These are phyloP conservation scores for Rhodotorula sp. DNA, from an alignment of 1,284 basidiomycete genomes.

Conservation along the genomic window DNA sequence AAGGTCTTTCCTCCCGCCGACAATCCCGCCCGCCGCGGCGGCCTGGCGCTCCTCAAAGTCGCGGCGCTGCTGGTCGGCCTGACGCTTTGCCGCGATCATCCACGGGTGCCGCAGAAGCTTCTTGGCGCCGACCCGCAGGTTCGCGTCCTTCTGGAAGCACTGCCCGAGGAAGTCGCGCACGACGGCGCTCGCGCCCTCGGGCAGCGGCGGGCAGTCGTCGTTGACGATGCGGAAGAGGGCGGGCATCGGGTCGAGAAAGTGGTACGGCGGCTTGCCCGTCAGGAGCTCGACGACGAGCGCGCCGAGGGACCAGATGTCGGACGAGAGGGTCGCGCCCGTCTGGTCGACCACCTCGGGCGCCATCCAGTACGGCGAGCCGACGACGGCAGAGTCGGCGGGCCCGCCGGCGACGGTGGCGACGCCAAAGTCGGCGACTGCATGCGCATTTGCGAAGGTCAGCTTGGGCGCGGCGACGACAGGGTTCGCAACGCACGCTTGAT, in stretches of 20 bases:
- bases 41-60: slow-evolving; percentile 50
- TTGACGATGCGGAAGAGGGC: slow-evolving; percentile 97
- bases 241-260: slow-evolving; percentile 95
- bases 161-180: slow-evolving; percentile 96
- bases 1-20: slow-evolving; percentile 53
- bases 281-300: slow-evolving; percentile 95
- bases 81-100: slow-evolving; percentile 84
- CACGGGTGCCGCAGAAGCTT: slow-evolving; percentile 91
- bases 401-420: slow-evolving; percentile 56
- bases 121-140: slow-evolving; percentile 88
- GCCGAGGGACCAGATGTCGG: slow-evolving; percentile 94
- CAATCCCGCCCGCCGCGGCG: slow-evolving; percentile 49
- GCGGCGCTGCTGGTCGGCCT: slow-evolving; percentile 53
- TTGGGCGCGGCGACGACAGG: slow-evolving; percentile 57
- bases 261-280: slow-evolving; percentile 93
- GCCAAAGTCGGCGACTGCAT: slow-evolving; percentile 46
- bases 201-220: slow-evolving; percentile 93
- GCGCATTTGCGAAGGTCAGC: background rate
- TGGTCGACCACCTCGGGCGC: slow-evolving; percentile 98
- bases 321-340: slow-evolving; percentile 91
- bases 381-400: slow-evolving; percentile 80
- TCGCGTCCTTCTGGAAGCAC: slow-evolving; percentile 97
- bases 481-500: slow-evolving; percentile 65
- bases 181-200: slow-evolving; percentile 79
- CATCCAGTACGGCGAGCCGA: slow-evolving; percentile 99